A percentile compares a stretch with the other conserved stretches of the same genome.
phyloP scores from a whole-genome alignment of 1,139 yeast species.

The Pichia sp. region DNA sequence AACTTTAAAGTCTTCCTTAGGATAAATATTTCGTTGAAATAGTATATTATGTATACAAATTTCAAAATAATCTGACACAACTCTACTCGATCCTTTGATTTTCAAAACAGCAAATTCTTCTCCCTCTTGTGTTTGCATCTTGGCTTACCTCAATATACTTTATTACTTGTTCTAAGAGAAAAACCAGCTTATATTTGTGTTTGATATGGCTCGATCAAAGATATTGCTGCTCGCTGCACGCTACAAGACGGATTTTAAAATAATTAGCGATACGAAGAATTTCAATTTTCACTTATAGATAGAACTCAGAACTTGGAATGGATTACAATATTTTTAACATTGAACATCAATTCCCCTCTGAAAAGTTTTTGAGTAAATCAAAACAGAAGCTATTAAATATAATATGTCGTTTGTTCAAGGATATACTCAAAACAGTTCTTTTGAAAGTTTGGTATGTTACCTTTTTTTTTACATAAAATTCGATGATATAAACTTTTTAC shows the following conservation, averaged over 20 bases:
- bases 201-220: too few species aligned
- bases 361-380: neutral
- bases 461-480: neutral
- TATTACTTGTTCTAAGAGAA: too few species aligned
- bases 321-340: too few species aligned
- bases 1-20: constrained; percentile 76
- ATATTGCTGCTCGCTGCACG: too few species aligned
- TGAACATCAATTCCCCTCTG: too few species aligned
- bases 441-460: constrained; percentile 13
- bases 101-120: constrained; percentile 33
- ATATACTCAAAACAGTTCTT: constrained; percentile 11
- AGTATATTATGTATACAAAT: constrained; percentile 74
- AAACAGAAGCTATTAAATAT: too few species aligned
- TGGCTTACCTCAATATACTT: too few species aligned
- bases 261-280: too few species aligned
- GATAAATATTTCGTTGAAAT: constrained; percentile 87
- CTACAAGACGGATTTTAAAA: too few species aligned
- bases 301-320: too few species aligned
- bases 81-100: constrained; percentile 70
- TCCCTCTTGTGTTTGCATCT: neutral
- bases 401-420: constrained; percentile 18
- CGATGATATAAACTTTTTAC: neutral
- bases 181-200: too few species aligned
- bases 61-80: constrained; percentile 79
- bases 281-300: too few species aligned